Evolutionary conservation across 2,329 filamentous ascomycete species (phyloP).

Genomic region (Penicillium sp.): DNA sequence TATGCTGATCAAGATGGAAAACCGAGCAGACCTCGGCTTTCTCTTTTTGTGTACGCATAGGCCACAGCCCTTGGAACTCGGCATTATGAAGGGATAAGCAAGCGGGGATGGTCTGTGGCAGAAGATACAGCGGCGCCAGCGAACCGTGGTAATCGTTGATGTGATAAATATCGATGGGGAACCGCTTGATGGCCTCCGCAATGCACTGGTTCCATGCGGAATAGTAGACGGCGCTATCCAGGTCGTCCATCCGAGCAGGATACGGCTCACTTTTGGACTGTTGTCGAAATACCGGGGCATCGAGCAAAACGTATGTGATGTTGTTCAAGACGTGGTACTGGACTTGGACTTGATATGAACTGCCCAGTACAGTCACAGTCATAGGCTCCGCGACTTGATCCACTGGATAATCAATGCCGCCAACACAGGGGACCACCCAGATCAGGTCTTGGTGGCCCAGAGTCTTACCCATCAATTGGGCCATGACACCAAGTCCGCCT

Average conservation of each 20-base stretch:
- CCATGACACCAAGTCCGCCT: conserved; percentile 68
- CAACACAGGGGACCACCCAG: conserved; percentile 63
- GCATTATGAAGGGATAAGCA: conserved; percentile 68
- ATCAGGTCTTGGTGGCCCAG: conserved; percentile 63
- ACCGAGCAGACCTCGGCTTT: conserved; percentile 62
- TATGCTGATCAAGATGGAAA: conserved; percentile 59
- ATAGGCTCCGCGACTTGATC: conserved; percentile 61
- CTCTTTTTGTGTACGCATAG: conserved; percentile 61
- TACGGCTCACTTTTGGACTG: conserved; percentile 64
- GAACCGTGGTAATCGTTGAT: conserved; percentile 66
- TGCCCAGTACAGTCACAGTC: conserved; percentile 59
- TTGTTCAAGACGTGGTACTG: conserved; percentile 63
- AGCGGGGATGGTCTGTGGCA: conserved; percentile 60
- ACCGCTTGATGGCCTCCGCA: conserved; percentile 61
- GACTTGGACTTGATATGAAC: conserved; percentile 60
- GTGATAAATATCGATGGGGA: conserved; percentile 62
- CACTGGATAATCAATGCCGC: conserved; percentile 62
- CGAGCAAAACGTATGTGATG: conserved; percentile 66
- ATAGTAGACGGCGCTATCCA: conserved; percentile 66
- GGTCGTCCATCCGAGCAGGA: conserved; percentile 66
- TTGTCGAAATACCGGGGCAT: conserved; percentile 64
- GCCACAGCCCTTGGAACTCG: conserved; percentile 68
- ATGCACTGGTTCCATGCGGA: conserved; percentile 70
- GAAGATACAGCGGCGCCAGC: conserved; percentile 61
- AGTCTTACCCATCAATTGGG: conserved; percentile 66